A percentile compares a stretch with the other conserved stretches of the same genome.
phyloP scores from a whole-genome alignment of 768 basidiomycete genomes.

The Suillus plorans region DNA sequence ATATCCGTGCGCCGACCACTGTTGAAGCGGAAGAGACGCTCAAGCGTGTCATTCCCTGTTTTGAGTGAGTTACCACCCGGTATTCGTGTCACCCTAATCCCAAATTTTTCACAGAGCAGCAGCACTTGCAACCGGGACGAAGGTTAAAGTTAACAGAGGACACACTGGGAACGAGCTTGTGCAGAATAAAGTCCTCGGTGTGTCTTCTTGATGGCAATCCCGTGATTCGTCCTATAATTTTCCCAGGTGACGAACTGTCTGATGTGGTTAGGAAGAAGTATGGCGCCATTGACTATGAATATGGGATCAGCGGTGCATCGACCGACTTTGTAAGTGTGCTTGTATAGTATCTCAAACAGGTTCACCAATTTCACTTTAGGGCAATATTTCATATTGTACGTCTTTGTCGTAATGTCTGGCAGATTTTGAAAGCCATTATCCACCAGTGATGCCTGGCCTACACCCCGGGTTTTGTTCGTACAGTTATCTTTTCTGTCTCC shows the following conservation, averaged over 20 bases:
- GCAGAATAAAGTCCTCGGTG: constrained; percentile 67
- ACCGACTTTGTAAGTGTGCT: constrained; percentile 71
- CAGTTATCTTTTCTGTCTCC: not conserved
- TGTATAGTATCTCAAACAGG: not conserved
- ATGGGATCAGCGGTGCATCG: constrained; percentile 69
- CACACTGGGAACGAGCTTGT: constrained; percentile 53
- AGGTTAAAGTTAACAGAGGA: constrained; percentile 39
- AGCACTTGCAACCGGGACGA: constrained; percentile 65
- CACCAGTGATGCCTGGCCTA: constrained; percentile 58
- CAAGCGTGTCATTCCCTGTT: constrained; percentile 67
- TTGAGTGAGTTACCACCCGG: constrained; percentile 48
- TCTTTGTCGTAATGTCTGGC: not conserved
- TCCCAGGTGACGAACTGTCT: constrained; percentile 62
- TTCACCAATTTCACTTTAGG: constrained; percentile 13
- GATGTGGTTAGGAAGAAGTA: constrained; percentile 60
- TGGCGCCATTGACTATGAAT: constrained; percentile 61
- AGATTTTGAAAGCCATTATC: constrained; percentile 7
- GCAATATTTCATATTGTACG: constrained; percentile 71
- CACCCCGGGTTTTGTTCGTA: constrained; percentile 63
- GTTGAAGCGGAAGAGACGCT: constrained; percentile 57
- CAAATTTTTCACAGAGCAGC: constrained; percentile 48
- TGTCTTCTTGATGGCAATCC: not conserved
- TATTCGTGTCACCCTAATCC: not conserved
- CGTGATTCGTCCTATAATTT: not conserved
- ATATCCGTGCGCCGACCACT: constrained; percentile 69